phyloP scores from a whole-genome alignment of 2,329 filamentous ascomycete genomes.

The Monilinia vaccinii-corymbosi region DNA sequence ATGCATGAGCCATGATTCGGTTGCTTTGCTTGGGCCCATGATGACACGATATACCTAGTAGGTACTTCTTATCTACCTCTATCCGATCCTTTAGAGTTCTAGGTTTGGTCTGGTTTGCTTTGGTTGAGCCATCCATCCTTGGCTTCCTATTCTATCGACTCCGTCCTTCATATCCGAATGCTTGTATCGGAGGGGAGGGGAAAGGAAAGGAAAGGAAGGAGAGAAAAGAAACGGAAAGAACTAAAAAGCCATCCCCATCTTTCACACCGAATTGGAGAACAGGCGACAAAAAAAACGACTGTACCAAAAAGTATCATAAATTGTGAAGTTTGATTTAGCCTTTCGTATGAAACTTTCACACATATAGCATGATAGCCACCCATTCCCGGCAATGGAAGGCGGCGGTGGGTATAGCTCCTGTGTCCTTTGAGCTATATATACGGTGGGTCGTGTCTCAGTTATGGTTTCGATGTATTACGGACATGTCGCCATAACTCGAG shows the following conservation, averaged over 20 bases:
- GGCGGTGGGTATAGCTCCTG: not conserved
- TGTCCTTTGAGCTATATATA: not conserved
- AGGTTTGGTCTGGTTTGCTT: no score
- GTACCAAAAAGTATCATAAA: not conserved
- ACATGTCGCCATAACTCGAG: not conserved
- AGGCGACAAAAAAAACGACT: not conserved
- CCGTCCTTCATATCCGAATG: not conserved
- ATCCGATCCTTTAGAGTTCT: no score
- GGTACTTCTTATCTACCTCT: no score
- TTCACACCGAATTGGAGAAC: not conserved
- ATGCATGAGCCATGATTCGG: no score
- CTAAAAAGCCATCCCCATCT: not conserved
- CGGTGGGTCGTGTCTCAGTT: not conserved
- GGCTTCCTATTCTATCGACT: no score
- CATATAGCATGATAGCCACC: not conserved
- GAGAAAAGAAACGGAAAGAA: not conserved
- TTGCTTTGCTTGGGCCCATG: no score
- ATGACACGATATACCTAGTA: no score
- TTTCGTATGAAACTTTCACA: not conserved
- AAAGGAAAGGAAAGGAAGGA: not conserved
- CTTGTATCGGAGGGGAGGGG: not conserved
- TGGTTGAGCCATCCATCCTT: no score
- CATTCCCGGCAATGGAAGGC: not conserved
- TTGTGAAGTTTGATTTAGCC: not conserved
- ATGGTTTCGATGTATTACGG: not conserved